These are phyloP conservation scores for Neofusicoccum kwambonambiense DNA, from an alignment of 2,329 filamentous ascomycete species.

Conservation along the genomic window DNA sequence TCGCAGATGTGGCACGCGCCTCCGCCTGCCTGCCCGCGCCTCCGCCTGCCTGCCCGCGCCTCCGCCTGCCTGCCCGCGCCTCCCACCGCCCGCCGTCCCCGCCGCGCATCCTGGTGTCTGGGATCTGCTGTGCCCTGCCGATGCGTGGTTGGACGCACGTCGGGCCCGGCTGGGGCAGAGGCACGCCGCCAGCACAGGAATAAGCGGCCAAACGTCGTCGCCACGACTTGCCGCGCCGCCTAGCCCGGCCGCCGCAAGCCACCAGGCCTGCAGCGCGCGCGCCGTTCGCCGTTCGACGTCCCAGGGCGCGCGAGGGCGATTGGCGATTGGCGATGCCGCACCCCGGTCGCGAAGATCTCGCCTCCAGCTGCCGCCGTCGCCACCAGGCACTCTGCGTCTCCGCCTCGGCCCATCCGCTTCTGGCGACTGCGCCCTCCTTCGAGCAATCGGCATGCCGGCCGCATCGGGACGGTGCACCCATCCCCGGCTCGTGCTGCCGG, in stretches of 20 bases:
- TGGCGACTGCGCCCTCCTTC: not conserved
- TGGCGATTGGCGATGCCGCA: slow-evolving; percentile 2
- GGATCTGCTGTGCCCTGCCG: not conserved
- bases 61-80: not conserved
- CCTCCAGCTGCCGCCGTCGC: slow-evolving; percentile 4
- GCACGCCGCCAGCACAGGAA: not conserved
- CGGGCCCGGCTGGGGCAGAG: not conserved
- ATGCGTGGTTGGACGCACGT: not conserved
- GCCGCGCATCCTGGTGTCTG: not conserved
- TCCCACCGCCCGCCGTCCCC: not conserved
- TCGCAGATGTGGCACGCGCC: slow-evolving; percentile 11
- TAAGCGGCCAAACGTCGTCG: not conserved
- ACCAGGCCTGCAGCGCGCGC: not conserved
- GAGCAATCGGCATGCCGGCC: slow-evolving; percentile 15
- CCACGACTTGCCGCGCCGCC: not conserved
- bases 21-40: not conserved
- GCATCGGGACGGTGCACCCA: slow-evolving; percentile 1
- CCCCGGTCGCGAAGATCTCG: slow-evolving; percentile 6
- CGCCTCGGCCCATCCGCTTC: not conserved
- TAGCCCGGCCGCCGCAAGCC: not conserved
- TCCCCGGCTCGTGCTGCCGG: slow-evolving; percentile 1
- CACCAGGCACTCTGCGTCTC: not conserved
- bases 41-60: no score
- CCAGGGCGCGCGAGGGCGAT: not conserved
- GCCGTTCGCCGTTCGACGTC: not conserved